Evolutionary conservation across 495 filamentous ascomycete species (phyloP), one percentile per base, ranked within the genome.

Genomic region (Aspergillus leporis): DNA sequence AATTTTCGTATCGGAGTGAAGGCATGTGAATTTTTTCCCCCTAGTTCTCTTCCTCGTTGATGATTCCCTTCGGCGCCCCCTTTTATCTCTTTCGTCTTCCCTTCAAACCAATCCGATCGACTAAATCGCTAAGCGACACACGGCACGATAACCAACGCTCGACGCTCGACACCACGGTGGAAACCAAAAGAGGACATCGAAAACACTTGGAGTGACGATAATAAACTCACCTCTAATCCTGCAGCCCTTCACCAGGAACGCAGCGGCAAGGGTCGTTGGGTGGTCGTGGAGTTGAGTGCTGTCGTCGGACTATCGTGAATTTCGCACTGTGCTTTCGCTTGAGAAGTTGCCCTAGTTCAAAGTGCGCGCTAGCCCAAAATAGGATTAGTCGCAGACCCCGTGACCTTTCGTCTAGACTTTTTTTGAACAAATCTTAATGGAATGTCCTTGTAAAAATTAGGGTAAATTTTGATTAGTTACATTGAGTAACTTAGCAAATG

Each of bases 191-290:
- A 56, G 59, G 58, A 59, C 47, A 51, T 46, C 43, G 56, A 57
- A 60, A 53, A 63, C 59, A 47, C 40, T 57, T 55, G 55, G 60
- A 51, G 51, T 45, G 38, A 53, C n/a, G 36, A 51, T 49, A 38
- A 51, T 55, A 58, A 70, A 76, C 77, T 77, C 70, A 79, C 77
- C 77, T 77, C 75, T 75, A 73, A 68, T 66, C 70, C 66, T 75
- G 73, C 69, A 74, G 74, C 74, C 75, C 74, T 79, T 78, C 76
- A 78, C 77, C 77, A 74, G 66, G 67, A 75, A 73, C 75, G 72
- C 75, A 71, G 66, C 72, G 69, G 65, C 65, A 72, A 68, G 67
- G 70, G 74, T 76, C 72, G 74, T 67, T 74, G 68, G 73, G 69
- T 70, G 70, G 74, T 74, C 72, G 74, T 67, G 66, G 70, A 67